Evolutionary conservation across 306 rosid genomes (phyloP).

Genomic region (Cajanus cajan): DNA sequence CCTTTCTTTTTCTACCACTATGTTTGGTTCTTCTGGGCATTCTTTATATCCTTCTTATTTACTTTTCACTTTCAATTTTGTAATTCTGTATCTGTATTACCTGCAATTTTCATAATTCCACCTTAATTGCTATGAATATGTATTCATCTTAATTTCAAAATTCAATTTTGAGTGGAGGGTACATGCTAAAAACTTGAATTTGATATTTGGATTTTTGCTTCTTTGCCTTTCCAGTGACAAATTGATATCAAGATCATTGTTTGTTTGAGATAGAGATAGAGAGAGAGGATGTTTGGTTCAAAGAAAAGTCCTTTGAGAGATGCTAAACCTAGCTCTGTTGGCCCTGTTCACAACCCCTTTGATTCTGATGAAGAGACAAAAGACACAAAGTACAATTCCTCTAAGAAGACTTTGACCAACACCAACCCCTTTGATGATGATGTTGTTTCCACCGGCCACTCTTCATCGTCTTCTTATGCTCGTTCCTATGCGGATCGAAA

Average conservation of each 20-base stretch:
- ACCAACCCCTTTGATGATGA: conserved; percentile 70
- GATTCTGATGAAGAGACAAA: conserved; percentile 55
- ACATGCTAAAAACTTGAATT: neutral
- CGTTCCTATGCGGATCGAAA: conserved; percentile 41
- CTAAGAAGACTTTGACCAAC: conserved; percentile 42
- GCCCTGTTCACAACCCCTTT: conserved; percentile 60
- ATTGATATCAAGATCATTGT: conserved; percentile 27
- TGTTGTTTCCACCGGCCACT: conserved; percentile 35
- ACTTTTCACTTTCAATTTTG: neutral
- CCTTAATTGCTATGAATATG: neutral
- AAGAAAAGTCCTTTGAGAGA: conserved; percentile 63
- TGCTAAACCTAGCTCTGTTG: conserved; percentile 46
- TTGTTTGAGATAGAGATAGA: conserved; percentile 10
- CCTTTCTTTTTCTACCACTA: neutral
- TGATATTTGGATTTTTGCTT: neutral
- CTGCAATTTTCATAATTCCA: neutral
- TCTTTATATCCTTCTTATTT: neutral
- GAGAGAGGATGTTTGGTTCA: conserved; percentile 63
- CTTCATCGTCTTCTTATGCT: conserved; percentile 41
- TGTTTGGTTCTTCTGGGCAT: neutral
- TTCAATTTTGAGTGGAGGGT: conserved; percentile 10
- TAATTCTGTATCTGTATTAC: neutral
- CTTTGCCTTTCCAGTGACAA: conserved; percentile 30
- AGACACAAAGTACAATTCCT: conserved; percentile 35
- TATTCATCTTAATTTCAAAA: neutral